phyloP scores from a whole-genome alignment of 257 asterid genomes.

The Solanum dulcamara region DNA sequence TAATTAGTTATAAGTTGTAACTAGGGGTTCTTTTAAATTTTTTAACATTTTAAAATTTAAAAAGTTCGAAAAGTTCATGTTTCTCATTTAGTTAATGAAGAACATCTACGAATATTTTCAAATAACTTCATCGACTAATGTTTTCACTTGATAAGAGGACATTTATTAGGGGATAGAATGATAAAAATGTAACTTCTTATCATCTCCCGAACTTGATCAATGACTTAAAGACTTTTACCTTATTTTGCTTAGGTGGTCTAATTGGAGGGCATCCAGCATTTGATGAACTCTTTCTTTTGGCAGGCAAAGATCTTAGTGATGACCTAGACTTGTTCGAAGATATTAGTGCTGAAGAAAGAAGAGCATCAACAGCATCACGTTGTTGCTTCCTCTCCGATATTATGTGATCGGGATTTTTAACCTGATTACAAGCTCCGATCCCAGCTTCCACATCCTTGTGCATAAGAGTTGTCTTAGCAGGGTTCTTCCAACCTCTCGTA shows the following conservation, averaged over 20 bases:
- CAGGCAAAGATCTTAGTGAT: constrained; percentile 29
- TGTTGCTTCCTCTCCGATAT: constrained; percentile 64
- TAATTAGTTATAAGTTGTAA: not conserved
- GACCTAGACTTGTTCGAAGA: constrained; percentile 66
- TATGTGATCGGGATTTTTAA: constrained; percentile 22
- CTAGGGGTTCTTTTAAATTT: not conserved
- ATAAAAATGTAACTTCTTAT: not conserved
- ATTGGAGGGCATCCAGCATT: constrained; percentile 12
- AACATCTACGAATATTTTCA: not conserved
- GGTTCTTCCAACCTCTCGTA: constrained; percentile 4
- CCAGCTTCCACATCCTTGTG: constrained; percentile 24
- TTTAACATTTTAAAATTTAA: not conserved
- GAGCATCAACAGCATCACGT: constrained; percentile 91
- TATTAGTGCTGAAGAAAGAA: constrained; percentile 84
- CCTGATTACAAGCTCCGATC: constrained; percentile 25
- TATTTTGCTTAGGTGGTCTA: constrained; percentile 44
- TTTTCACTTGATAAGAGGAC: not conserved
- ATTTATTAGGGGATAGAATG: not conserved
- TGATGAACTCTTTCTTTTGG: constrained; percentile 29
- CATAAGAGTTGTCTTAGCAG: constrained; percentile 25
- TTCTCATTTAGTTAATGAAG: not conserved
- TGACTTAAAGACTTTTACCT: constrained; percentile 12
- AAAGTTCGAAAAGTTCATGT: not conserved
- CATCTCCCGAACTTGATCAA: not conserved
- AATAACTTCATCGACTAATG: not conserved